Evolutionary conservation across 495 filamentous ascomycete genomes (phyloP).

Genomic region (Penicillium chermesinum): DNA sequence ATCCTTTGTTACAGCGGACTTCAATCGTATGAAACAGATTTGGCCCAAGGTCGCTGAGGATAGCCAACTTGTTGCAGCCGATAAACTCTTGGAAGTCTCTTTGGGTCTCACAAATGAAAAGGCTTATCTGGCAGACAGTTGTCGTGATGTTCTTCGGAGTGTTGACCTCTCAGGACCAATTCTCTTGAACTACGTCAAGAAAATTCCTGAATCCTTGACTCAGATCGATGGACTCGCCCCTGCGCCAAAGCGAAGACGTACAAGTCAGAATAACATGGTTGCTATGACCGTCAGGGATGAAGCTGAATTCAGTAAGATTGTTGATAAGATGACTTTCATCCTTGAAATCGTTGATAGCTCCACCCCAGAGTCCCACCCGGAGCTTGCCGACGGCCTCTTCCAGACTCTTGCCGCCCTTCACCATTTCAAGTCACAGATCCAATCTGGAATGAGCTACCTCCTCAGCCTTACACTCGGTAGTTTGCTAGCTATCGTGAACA

Average conservation of each 20-base stretch:
- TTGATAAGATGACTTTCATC: slow-evolving; percentile 78
- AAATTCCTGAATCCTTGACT: slow-evolving; percentile 57
- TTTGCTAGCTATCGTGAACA: slow-evolving; percentile 72
- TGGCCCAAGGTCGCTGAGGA: slow-evolving; percentile 69
- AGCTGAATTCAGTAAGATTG: slow-evolving; percentile 52
- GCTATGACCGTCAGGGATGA: slow-evolving; percentile 40
- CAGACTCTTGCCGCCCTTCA: slow-evolving; percentile 77
- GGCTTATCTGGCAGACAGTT: slow-evolving; percentile 43
- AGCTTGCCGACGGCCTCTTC: slow-evolving; percentile 74
- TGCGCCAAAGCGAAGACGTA: slow-evolving; percentile 68
- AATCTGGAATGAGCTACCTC: slow-evolving; percentile 79
- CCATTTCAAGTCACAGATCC: slow-evolving; percentile 63
- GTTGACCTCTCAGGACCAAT: slow-evolving; percentile 65
- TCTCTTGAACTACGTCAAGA: slow-evolving; percentile 62
- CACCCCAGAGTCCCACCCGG: slow-evolving; percentile 60
- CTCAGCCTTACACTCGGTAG: slow-evolving; percentile 72
- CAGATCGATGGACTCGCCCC: slow-evolving; percentile 60
- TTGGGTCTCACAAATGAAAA: slow-evolving; percentile 24
- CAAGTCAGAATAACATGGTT: slow-evolving; percentile 57
- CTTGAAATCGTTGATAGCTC: slow-evolving; percentile 80
- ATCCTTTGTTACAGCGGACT: slow-evolving; percentile 54
- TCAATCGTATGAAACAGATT: slow-evolving; percentile 58
- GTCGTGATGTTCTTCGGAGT: slow-evolving; percentile 61
- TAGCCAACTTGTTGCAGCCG: slow-evolving; percentile 51
- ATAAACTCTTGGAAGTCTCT: slow-evolving; percentile 54